These are phyloP conservation scores for Clarkia xantiana DNA, from an alignment of 345 rosid species.

Conservation along the genomic window DNA sequence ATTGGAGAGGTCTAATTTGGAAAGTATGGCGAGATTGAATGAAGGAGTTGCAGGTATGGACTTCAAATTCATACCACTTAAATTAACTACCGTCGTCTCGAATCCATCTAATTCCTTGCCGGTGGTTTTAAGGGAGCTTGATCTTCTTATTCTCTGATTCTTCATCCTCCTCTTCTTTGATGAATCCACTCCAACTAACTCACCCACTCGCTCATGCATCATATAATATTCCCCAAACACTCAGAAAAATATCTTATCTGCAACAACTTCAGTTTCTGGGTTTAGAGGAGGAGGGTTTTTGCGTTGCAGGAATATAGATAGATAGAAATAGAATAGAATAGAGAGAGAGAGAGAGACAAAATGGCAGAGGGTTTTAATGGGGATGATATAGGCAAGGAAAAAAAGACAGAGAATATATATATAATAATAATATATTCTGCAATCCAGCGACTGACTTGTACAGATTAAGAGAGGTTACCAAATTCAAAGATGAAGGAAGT, in stretches of 20 bases:
- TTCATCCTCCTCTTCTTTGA: slow-evolving; percentile 9
- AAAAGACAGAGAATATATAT: too few relatives aligned
- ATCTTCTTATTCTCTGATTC: slow-evolving; percentile 1
- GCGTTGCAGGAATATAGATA: too few relatives aligned
- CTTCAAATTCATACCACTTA: slow-evolving; percentile 55
- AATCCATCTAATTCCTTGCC: slow-evolving; percentile 24
- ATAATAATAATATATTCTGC: too few relatives aligned
- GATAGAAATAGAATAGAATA: too few relatives aligned
- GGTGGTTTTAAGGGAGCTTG: background rate
- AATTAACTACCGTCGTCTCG: slow-evolving; percentile 41
- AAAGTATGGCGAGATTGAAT: slow-evolving; percentile 40
- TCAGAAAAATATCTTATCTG: too few relatives aligned
- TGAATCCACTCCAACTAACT: slow-evolving; percentile 10
- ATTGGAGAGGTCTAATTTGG: slow-evolving; percentile 66
- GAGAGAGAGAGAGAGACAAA: too few relatives aligned
- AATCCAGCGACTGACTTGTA: too few relatives aligned
- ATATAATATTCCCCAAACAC: background rate
- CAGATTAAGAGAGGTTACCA: background rate
- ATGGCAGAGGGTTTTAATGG: background rate
- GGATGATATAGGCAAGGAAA: background rate
- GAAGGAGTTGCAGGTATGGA: slow-evolving; percentile 28
- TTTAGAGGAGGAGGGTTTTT: too few relatives aligned
- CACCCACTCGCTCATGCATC: slow-evolving; percentile 23
- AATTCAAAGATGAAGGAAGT: too few relatives aligned
- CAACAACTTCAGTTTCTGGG: too few relatives aligned